Conservation (phyloP, 495 filamentous ascomycete genomes). For the Penicillium cinerascens region DNA sequence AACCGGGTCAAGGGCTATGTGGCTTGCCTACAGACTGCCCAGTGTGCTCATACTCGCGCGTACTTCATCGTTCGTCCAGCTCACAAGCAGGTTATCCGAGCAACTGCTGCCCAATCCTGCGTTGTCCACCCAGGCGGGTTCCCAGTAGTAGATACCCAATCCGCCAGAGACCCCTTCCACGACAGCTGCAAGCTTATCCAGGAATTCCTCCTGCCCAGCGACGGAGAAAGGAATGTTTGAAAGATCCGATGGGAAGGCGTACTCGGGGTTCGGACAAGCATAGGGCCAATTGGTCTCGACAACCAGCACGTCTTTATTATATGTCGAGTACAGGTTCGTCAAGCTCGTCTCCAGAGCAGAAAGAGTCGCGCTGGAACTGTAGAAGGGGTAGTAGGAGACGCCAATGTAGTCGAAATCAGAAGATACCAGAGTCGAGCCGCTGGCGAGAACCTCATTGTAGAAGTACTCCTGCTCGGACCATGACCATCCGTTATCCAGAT, state of each 20-base stretch:
- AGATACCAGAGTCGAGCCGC: conserved; percentile 44
- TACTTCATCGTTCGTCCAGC: conserved; percentile 25
- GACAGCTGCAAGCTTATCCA: conserved; percentile 52
- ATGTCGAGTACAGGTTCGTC: conserved; percentile 54
- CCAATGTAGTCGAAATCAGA: conserved; percentile 67
- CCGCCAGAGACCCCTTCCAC: conserved; percentile 47
- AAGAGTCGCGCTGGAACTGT: conserved; percentile 51
- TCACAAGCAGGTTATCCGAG: conserved; percentile 46
- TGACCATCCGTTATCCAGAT: conserved; percentile 68
- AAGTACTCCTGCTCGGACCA: conserved; percentile 61
- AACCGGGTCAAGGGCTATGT: background rate
- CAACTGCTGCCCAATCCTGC: conserved; percentile 55
- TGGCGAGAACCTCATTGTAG: conserved; percentile 53
- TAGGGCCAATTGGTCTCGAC: conserved; percentile 67
- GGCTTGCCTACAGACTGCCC: conserved; percentile 20
- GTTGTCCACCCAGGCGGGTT: conserved; percentile 67
- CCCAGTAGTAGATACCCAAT: conserved; percentile 65
- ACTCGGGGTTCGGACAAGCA: conserved; percentile 52
- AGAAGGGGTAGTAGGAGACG: conserved; percentile 71
- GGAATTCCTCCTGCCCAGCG: conserved; percentile 56
- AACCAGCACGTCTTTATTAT: conserved; percentile 58
- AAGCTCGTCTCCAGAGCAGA: conserved; percentile 52
- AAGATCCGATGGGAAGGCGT: conserved; percentile 57
- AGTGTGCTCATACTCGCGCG: conserved; percentile 33
- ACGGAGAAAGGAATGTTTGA: conserved; percentile 55